Evolutionary conservation across 2,329 filamentous ascomycete genomes (phyloP).

Genomic region (Graphilbum fragrans): DNA sequence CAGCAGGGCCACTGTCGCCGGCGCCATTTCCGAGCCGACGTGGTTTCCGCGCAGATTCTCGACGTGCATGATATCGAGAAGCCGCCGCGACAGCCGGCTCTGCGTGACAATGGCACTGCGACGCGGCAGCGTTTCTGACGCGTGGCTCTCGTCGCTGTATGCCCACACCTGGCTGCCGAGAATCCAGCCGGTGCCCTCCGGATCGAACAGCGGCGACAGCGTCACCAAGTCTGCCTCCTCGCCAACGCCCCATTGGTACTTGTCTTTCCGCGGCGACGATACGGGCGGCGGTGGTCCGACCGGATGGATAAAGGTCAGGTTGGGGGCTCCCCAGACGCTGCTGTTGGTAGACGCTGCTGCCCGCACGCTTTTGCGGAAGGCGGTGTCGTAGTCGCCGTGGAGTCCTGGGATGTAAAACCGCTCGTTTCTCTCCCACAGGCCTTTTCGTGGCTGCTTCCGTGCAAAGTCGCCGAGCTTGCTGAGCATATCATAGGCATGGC

Average conservation of each 20-base stretch:
- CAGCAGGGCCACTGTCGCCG: conserved; percentile 59
- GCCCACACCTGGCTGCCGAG: conserved; percentile 57
- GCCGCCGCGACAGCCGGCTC: conserved; percentile 56
- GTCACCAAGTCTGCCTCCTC: conserved; percentile 28
- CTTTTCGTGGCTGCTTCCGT: conserved; percentile 56
- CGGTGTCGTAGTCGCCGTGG: conserved; percentile 54
- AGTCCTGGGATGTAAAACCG: conserved; percentile 60
- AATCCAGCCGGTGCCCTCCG: conserved; percentile 60
- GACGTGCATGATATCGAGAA: conserved; percentile 66
- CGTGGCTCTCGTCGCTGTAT: conserved; percentile 40
- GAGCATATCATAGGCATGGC: conserved; percentile 72
- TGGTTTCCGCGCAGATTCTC: conserved; percentile 64
- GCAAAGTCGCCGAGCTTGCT: conserved; percentile 52
- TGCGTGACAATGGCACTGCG: conserved; percentile 71
- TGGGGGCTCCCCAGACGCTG: conserved; percentile 55
- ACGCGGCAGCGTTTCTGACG: conserved; percentile 48
- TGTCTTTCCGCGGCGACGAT: conserved; percentile 12
- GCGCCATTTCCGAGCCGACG: conserved; percentile 71
- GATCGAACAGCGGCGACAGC: conserved; percentile 70
- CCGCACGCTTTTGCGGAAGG: conserved; percentile 55
- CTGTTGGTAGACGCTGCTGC: conserved; percentile 27
- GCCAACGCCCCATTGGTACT: conserved; percentile 18
- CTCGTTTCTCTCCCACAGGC: conserved; percentile 61
- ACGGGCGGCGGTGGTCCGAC: conserved; percentile 33
- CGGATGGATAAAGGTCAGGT: conserved; percentile 47